Evolutionary conservation across 2,329 filamentous ascomycete genomes (phyloP).

Genomic region (Leptographium procerum): DNA sequence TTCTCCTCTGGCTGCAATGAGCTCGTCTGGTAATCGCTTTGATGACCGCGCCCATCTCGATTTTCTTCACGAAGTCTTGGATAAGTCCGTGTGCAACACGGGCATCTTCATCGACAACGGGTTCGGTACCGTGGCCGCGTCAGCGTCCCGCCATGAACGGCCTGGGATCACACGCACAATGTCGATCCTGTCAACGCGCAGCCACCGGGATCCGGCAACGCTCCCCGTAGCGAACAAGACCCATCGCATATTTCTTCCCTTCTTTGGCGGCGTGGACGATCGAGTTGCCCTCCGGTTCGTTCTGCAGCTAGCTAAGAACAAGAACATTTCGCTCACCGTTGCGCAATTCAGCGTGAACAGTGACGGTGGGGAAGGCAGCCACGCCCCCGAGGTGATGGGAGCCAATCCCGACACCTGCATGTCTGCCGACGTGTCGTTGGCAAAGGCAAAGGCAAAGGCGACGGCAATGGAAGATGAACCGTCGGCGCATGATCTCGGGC

Average conservation of each 20-base stretch:
- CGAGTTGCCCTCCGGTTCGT: conserved; percentile 67
- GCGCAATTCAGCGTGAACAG: conserved; percentile 36
- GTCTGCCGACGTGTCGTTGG: not conserved
- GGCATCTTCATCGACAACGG: conserved; percentile 70
- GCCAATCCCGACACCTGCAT: not conserved
- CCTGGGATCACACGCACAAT: conserved; percentile 32
- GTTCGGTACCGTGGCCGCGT: conserved; percentile 21
- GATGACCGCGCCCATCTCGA: conserved; percentile 52
- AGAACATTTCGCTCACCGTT: conserved; percentile 67
- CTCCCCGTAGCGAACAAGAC: conserved; percentile 53
- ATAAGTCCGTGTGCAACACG: conserved; percentile 52
- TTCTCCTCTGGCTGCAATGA: conserved; percentile 25
- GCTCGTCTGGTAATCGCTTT: conserved; percentile 46
- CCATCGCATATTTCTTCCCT: conserved; percentile 80
- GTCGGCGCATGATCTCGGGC: conserved; percentile 22
- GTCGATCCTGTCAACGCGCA: conserved; percentile 49
- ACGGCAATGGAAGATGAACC: conserved; percentile 16
- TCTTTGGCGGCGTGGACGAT: conserved; percentile 77
- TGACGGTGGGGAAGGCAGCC: conserved; percentile 7
- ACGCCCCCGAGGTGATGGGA: not conserved
- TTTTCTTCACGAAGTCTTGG: conserved; percentile 61
- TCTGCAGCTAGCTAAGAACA: conserved; percentile 71
- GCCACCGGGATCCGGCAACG: conserved; percentile 43
- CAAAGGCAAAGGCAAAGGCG: conserved; percentile 10
- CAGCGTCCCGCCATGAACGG: conserved; percentile 21